Base-by-base conservation (phyloP, 371 early-diverging fungal genomes). In the Dichotomocladium elegans region DNA sequence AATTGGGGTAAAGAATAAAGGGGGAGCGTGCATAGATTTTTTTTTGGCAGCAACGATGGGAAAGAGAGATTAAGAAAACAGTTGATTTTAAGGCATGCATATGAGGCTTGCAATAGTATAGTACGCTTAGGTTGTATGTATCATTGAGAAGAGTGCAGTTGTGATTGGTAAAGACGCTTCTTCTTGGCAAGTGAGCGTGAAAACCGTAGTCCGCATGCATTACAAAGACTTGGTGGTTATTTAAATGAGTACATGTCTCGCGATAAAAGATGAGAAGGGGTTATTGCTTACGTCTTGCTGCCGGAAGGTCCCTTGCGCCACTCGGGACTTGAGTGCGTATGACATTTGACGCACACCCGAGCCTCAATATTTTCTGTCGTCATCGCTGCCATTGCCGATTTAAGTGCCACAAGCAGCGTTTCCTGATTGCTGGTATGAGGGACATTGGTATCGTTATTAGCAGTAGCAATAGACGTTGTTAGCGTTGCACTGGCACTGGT, bases 231-330 rank as follows among this genome's bases (percentile, higher is more conserved):
- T 65, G 17, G 21, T 4, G 10, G 10, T 22, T n/a, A 28, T 33
- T 14, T 25, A 47, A 46, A 31, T 40, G 12, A 31, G 28, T 33
- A 45, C 41, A 40, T 46, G 35, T 26, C 45, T 21, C 4, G 35
- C n/a, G 19, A 41, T 25, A 35, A 21, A 29, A 45, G 30, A 43
- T 42, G 37, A 2, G 49, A 55, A 27, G 25, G 6, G 30, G 29
- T 41, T 14, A 17, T 43, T 14, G 66, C 71, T 68, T 76, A 83
- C 82, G 86, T 86, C 59, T 89, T 89, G 63, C 87, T 85, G n/a
- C 90, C 90, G 27, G 80, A 81, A 21, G 88, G 90, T 9, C 90
- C 90, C 41, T 84, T 74, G 40, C 90, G 76, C 90, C 90, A 89
- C 58, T 89, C 90, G 25, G 89, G 90, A 31, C 88, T 88, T 27